phyloP scores from a whole-genome alignment of 2,329 filamentous ascomycete species.

The Trichophaea hybrida region DNA sequence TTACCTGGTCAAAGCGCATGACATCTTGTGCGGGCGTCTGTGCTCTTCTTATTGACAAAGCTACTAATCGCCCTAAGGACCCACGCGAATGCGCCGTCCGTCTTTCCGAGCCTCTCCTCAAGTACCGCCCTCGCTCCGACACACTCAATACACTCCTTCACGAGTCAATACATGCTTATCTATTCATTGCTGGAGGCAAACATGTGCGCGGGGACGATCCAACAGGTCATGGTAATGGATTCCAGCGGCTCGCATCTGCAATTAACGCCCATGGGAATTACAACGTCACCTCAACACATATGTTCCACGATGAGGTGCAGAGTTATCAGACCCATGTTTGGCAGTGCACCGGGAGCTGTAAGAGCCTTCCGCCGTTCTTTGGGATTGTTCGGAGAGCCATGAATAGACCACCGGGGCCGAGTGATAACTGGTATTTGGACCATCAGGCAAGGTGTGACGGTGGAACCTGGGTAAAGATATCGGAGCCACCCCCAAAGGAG shows the following conservation, averaged over 20 bases:
- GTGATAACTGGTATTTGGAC: slow-evolving; percentile 33
- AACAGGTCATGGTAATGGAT: slow-evolving; percentile 34
- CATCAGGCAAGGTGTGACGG: slow-evolving; percentile 33
- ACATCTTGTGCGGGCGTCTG: slow-evolving; percentile 37
- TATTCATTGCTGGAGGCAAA: slow-evolving; percentile 36
- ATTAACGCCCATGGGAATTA: slow-evolving; percentile 35
- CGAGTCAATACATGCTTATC: slow-evolving; percentile 36
- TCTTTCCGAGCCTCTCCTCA: slow-evolving; percentile 34
- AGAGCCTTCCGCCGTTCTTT: slow-evolving; percentile 32
- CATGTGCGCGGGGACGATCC: slow-evolving; percentile 31
- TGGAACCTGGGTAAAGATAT: slow-evolving; percentile 33
- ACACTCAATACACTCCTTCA: slow-evolving; percentile 35
- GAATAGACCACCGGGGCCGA: slow-evolving; percentile 34
- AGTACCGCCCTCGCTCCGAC: slow-evolving; percentile 34
- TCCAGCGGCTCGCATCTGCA: slow-evolving; percentile 34
- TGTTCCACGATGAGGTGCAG: slow-evolving; percentile 36
- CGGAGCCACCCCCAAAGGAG: slow-evolving; percentile 28
- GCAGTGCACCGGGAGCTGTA: slow-evolving; percentile 34
- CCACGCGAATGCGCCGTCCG: slow-evolving; percentile 31
- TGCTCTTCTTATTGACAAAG: slow-evolving; percentile 32
- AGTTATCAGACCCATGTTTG: slow-evolving; percentile 36
- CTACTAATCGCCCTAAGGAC: slow-evolving; percentile 30
- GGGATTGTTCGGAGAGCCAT: slow-evolving; percentile 36
- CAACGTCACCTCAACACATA: slow-evolving; percentile 34
- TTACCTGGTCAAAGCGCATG: slow-evolving; percentile 34